Conservation (phyloP, 2,329 filamentous ascomycete genomes). For the Trichophyton benhamiae region DNA sequence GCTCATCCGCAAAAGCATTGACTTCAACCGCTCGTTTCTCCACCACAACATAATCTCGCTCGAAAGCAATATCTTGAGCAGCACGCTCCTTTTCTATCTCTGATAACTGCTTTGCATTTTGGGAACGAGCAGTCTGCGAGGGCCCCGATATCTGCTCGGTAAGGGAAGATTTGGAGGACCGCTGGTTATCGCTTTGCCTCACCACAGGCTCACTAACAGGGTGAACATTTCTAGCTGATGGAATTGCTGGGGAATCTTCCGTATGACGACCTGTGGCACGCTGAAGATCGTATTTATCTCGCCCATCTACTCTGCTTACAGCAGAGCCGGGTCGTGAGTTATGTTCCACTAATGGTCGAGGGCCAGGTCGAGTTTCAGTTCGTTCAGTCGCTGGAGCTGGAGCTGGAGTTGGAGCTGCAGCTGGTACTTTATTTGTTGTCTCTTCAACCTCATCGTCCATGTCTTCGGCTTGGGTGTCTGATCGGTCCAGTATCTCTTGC, state of each 20-base stretch:
- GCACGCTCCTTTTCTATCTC: constrained; percentile 37
- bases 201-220: neutral
- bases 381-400: neutral
- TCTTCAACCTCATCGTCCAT: neutral
- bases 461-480: neutral
- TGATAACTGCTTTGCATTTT: neutral
- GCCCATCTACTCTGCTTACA: neutral
- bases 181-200: neutral
- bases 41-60: constrained; percentile 89
- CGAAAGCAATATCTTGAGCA: constrained; percentile 77
- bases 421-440: constrained; percentile 8
- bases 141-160: neutral
- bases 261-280: neutral
- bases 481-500: neutral
- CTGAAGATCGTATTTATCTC: neutral
- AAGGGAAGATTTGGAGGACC: neutral
- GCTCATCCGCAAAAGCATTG: constrained; percentile 89
- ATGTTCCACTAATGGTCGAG: neutral
- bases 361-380: neutral
- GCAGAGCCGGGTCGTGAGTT: neutral
- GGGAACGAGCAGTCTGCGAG: neutral
- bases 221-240: neutral
- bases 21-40: constrained; percentile 94
- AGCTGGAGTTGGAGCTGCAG: constrained; percentile 7
- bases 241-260: neutral